phyloP scores from a whole-genome alignment of 2,329 filamentous ascomycete species.

The Xenoacremonium recifei region DNA sequence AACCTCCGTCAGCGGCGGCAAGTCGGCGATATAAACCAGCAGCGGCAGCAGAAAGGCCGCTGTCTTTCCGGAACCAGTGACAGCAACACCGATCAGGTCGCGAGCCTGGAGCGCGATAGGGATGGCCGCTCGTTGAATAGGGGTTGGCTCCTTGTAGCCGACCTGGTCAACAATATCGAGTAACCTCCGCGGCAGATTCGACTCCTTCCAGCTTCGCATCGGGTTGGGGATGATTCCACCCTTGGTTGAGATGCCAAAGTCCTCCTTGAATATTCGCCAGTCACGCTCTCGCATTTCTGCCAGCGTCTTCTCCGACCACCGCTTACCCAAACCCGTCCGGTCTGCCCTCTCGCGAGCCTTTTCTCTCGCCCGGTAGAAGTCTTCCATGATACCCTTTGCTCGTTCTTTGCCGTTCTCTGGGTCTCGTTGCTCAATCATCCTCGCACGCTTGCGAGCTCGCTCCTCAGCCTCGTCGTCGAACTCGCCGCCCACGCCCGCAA shows the following conservation, averaged over 20 bases:
- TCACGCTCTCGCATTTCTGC: constrained; percentile 95
- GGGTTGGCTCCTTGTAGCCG: constrained; percentile 87
- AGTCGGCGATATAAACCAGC: constrained; percentile 88
- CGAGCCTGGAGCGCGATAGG: constrained; percentile 89
- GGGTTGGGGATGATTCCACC: constrained; percentile 90
- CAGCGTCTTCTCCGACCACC: constrained; percentile 92
- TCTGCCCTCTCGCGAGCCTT: constrained; percentile 70
- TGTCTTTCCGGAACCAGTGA: constrained; percentile 98
- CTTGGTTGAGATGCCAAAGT: constrained; percentile 95
- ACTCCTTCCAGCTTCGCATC: constrained; percentile 93
- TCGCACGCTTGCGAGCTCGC: constrained; percentile 57
- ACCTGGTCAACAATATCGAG: constrained; percentile 80
- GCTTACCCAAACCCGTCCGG: constrained; percentile 78
- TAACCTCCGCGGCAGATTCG: constrained; percentile 71
- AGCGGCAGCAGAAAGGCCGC: constrained; percentile 91
- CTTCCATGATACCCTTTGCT: constrained; percentile 78
- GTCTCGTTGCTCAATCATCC: constrained; percentile 73
- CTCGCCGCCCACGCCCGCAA: constrained; percentile 50
- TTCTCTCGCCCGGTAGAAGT: constrained; percentile 62
- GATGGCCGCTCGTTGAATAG: constrained; percentile 92
- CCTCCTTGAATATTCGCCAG: constrained; percentile 99
- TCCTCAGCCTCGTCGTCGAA: constrained; percentile 56
- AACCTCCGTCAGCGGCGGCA: constrained; percentile 78
- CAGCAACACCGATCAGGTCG: constrained; percentile 96
- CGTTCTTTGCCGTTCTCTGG: constrained; percentile 71